Evolutionary conservation across 1,284 basidiomycete genomes (phyloP).

Genomic region (Thelephora terrestris): DNA sequence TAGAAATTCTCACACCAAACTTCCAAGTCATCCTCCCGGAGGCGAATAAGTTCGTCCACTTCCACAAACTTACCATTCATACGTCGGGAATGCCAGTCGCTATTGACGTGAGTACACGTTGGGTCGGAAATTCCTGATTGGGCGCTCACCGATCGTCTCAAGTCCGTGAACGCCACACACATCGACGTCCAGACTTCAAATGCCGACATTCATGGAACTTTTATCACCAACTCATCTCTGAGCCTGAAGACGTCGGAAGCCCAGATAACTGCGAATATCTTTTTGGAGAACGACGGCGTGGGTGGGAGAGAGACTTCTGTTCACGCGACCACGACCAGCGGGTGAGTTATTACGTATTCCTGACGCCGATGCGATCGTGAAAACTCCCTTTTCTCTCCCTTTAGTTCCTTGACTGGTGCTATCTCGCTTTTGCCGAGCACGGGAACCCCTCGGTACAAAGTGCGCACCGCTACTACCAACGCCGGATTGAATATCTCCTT

Average conservation of each 20-base stretch:
- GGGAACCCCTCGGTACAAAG: not conserved
- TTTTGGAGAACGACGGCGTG: not conserved
- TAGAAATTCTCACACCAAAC: not conserved
- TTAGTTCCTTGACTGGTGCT: not conserved
- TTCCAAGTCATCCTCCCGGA: not conserved
- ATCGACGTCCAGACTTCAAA: not conserved
- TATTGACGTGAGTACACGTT: not conserved
- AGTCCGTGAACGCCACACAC: not conserved
- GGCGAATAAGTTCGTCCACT: not conserved
- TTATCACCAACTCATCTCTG: not conserved
- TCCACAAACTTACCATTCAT: not conserved
- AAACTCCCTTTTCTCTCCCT: not conserved
- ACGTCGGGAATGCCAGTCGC: not conserved
- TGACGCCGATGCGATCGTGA: not conserved
- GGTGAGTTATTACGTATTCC: not conserved
- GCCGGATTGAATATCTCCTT: not conserved
- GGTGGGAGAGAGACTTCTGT: not conserved
- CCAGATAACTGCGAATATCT: not conserved
- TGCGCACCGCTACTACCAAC: not conserved
- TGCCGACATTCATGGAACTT: not conserved
- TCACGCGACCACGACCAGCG: not conserved
- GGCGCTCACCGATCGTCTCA: not conserved
- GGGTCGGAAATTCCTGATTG: not conserved
- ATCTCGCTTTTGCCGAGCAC: not conserved
- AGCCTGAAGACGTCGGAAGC: not conserved